phyloP scores from a whole-genome alignment of 805 yeast species.

The Suhomyces pyralidae region DNA sequence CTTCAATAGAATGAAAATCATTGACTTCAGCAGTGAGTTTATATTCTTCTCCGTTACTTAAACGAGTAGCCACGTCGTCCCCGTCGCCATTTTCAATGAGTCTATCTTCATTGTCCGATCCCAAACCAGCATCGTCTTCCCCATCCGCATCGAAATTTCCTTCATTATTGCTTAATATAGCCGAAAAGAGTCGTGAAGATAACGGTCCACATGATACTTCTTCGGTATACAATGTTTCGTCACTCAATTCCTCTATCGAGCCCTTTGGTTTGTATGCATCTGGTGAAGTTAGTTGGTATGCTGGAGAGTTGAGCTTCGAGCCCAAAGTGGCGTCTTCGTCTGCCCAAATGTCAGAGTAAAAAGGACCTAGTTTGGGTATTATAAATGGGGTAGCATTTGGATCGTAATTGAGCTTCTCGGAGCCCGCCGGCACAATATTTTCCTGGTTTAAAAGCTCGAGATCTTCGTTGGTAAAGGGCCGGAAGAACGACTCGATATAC shows the following conservation, averaged over 20 bases:
- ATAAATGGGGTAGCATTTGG: slow-evolving; percentile 67
- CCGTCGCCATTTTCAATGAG: slow-evolving; percentile 12
- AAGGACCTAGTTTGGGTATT: slow-evolving; percentile 82
- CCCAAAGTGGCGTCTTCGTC: slow-evolving; percentile 64
- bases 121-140: slow-evolving; percentile 16
- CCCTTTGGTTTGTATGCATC: slow-evolving; percentile 57
- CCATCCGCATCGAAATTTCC: slow-evolving; percentile 14
- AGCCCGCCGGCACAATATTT: slow-evolving; percentile 52
- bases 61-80: slow-evolving; percentile 35
- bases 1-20: slow-evolving; percentile 84
- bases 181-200: slow-evolving; percentile 78
- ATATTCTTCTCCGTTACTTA: slow-evolving; percentile 31
- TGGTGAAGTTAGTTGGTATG: slow-evolving; percentile 39
- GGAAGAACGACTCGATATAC: slow-evolving; percentile 80
- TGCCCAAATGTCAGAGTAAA: slow-evolving; percentile 81
- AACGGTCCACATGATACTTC: slow-evolving; percentile 88
- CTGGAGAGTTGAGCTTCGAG: slow-evolving; percentile 46
- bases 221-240: slow-evolving; percentile 65
- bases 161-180: slow-evolving; percentile 54
- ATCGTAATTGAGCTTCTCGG: slow-evolving; percentile 50
- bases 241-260: slow-evolving; percentile 54
- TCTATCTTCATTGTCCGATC: slow-evolving; percentile 1
- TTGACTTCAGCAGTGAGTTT: slow-evolving; percentile 44
- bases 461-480: slow-evolving; percentile 79
- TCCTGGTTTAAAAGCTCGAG: slow-evolving; percentile 65